These are phyloP conservation scores for Colletotrichum lindemuthianum DNA, from an alignment of 2,329 filamentous ascomycete genomes.

Conservation along the genomic window DNA sequence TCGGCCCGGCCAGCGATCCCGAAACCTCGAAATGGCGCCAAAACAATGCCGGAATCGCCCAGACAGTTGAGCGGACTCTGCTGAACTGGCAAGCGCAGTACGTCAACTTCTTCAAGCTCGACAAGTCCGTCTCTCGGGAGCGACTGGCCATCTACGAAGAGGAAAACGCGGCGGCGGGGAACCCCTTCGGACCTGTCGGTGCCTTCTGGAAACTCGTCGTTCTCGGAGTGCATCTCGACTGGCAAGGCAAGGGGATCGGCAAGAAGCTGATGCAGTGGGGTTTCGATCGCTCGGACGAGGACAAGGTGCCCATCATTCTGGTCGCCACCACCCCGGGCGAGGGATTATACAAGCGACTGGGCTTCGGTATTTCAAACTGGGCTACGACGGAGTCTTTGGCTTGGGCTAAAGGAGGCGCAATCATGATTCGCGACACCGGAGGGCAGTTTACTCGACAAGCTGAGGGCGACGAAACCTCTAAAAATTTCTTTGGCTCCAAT, in stretches of 20 bases:
- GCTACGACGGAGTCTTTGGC: neutral
- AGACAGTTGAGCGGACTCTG: constrained; percentile 2
- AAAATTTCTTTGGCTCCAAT: neutral
- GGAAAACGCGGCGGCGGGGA: neutral
- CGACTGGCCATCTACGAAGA: neutral
- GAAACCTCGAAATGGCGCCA: neutral
- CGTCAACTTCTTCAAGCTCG: constrained; percentile 2
- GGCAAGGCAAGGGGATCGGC: constrained; percentile 7
- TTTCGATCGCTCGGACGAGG: neutral
- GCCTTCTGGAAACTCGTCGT: neutral
- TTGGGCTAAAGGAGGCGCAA: neutral
- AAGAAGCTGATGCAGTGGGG: constrained; percentile 11
- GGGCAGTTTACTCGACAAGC: neutral
- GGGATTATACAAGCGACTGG: constrained; percentile 4
- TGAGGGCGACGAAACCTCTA: neutral
- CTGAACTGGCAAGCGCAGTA: neutral
- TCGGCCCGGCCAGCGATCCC: neutral
- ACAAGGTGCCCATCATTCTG: neutral
- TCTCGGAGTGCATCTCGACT: constrained; percentile 1
- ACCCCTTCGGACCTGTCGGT: neutral
- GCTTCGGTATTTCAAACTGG: neutral
- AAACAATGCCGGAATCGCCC: neutral
- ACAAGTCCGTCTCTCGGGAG: neutral
- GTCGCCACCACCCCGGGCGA: neutral
- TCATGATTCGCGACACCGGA: constrained; percentile 1